Percentiles rank a stretch among this genome's conserved stretches.
Conservation (phyloP, 1,284 basidiomycete genomes). For the Sanguinoderma infundibulare region DNA sequence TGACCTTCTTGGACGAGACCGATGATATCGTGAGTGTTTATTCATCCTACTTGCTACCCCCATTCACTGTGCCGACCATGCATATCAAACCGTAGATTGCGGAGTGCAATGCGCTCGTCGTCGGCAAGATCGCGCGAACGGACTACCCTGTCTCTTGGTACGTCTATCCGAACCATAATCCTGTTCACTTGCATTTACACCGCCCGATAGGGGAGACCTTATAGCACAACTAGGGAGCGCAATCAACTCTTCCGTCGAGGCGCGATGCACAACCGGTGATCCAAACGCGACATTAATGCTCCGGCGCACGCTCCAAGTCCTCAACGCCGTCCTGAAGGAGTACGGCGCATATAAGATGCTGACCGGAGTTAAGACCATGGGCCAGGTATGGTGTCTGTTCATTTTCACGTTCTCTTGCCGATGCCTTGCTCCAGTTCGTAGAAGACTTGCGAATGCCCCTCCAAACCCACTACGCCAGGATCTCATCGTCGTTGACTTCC, state of each 20-base stretch:
- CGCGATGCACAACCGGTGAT: slow-evolving; percentile 46
- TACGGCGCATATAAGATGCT: slow-evolving; percentile 70
- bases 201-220: slow-evolving; percentile 58
- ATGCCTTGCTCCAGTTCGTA: slow-evolving; percentile 49
- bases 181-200: not conserved
- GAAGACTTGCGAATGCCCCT: slow-evolving; percentile 55
- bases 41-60: too few relatives aligned
- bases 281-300: slow-evolving; percentile 58
- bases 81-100: slow-evolving; percentile 56
- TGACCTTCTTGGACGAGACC: slow-evolving; percentile 69
- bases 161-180: slow-evolving; percentile 17
- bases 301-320: slow-evolving; percentile 60
- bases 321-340: slow-evolving; percentile 72
- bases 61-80: not conserved
- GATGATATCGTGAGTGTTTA: slow-evolving; percentile 65
- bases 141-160: slow-evolving; percentile 77
- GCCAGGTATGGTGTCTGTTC: slow-evolving; percentile 42
- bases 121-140: slow-evolving; percentile 70
- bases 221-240: slow-evolving; percentile 58
- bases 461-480: slow-evolving; percentile 60
- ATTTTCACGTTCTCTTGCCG: not conserved
- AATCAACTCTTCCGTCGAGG: slow-evolving; percentile 56
- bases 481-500: slow-evolving; percentile 51
- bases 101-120: slow-evolving; percentile 70
- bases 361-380: slow-evolving; percentile 67